Base-by-base conservation (phyloP, 441 rosid species). In the Metrosideros polymorpha region DNA sequence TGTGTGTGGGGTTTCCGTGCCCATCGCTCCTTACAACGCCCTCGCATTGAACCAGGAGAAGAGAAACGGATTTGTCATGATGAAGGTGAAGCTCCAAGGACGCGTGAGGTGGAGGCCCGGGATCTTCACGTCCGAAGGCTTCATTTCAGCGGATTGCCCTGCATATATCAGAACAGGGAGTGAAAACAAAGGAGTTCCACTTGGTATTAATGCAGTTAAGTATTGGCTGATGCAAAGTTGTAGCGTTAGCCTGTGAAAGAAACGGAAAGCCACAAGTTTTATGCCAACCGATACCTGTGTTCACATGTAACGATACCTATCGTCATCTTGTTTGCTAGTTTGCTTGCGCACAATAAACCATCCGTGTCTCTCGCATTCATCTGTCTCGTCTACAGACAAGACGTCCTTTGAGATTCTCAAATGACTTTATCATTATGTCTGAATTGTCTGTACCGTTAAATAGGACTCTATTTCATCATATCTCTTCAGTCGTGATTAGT, bases 101-200 rank as follows among this genome's bases (percentile, higher is more conserved):
- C 59, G 50, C 3, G 59, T 87, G 61, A 84, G 49, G n/a, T 84
- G 86, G 84, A 84, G 84, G 61, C 77, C 82, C 39, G 84, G 89
- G 57, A n/a, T 45, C 27, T 43, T 87, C 29, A 77, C 86, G n/a
- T 76, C 82, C 39, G 59, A 84, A 47, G 14, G 84, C 59, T 47
- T 75, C 86, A 87, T 87, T 10, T 79, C 77, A 9, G 86, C 77
- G 59, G 47, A 87, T 29, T 87, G 89, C 82, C 89, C 89, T 9
- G 84, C 86, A 2, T 47, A 42, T 25, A 56, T 84, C 55, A 5
- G 42, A 27, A 55, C 79, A 14, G 82, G 84, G 22, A 76, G 83
- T 27, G 12, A 2, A 39, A 77, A 82, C 77, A 87, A 12, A 0
- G 85, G 88, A 15, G 30, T 24, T 17, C 45, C 35, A 10, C 39